These are phyloP conservation scores for Pelagomonas calceolata DNA, from an alignment of 108 stramenopile genomes.

Conservation along the genomic window DNA sequence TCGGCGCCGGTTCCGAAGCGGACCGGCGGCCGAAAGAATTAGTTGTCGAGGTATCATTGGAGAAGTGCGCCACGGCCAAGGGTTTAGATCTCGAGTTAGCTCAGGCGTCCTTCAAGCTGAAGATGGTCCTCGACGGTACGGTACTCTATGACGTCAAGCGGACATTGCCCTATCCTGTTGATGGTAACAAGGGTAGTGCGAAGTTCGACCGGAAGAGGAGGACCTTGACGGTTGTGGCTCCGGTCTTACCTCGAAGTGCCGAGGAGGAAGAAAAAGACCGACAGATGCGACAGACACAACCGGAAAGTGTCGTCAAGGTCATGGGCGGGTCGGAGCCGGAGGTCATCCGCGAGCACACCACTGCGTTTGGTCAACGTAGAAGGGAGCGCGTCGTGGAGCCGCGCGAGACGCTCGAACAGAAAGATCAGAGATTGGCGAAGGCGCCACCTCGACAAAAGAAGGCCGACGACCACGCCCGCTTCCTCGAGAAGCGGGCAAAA, in stretches of 20 bases:
- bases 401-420: too few species aligned
- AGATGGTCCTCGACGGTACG: background rate
- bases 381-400: too few species aligned
- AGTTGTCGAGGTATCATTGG: background rate
- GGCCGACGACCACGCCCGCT: too few species aligned
- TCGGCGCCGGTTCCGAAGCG: background rate
- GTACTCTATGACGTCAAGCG: background rate
- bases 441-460: too few species aligned
- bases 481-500: too few species aligned
- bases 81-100: constrained; percentile 5
- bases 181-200: constrained; percentile 3
- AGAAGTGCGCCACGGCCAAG: background rate
- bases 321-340: background rate
- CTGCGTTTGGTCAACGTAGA: too few species aligned
- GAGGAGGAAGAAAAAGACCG: background rate
- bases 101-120: background rate
- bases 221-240: background rate
- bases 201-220: constrained; percentile 7
- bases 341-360: background rate
- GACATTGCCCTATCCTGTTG: background rate
- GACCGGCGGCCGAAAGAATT: background rate
- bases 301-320: background rate
- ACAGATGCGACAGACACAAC: background rate
- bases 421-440: too few species aligned
- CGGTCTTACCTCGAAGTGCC: background rate